These are phyloP conservation scores for Theobroma grandiflorum DNA, from an alignment of 441 rosid species.

Conservation along the genomic window DNA sequence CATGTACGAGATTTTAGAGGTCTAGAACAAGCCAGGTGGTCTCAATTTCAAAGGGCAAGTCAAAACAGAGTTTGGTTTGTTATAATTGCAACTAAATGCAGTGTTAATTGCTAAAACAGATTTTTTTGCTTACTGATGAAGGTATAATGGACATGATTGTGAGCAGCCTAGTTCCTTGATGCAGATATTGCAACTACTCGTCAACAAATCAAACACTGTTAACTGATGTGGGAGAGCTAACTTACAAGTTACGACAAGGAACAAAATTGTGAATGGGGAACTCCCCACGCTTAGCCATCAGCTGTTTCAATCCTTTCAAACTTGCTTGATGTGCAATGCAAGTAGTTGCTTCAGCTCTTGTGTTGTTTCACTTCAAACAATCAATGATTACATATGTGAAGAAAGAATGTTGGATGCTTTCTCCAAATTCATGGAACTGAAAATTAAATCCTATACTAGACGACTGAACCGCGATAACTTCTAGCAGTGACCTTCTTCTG, in stretches of 20 bases:
- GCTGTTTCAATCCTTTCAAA: background rate
- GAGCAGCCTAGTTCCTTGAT: background rate
- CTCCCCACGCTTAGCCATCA: background rate
- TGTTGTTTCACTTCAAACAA: background rate
- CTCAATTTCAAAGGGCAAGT: too few species aligned
- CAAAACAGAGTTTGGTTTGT: too few species aligned
- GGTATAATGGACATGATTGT: background rate
- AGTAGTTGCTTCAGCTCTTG: background rate
- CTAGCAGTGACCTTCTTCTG: conserved; percentile 23
- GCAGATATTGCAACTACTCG: background rate
- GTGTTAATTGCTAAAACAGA: background rate
- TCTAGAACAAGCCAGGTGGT: too few species aligned
- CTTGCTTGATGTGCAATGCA: background rate
- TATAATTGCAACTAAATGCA: background rate
- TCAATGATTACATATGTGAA: background rate
- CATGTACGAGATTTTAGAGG: too few species aligned
- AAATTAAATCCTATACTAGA: background rate
- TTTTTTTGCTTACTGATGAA: background rate
- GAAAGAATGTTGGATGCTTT: background rate
- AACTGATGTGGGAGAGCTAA: background rate
- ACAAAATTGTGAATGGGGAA: background rate
- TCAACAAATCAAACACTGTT: background rate
- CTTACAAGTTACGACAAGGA: background rate
- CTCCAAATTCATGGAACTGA: background rate
- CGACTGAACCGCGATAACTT: background rate